Conservation (phyloP, 176 grass and related monocot species). For the maize (Zea mays) region DNA sequence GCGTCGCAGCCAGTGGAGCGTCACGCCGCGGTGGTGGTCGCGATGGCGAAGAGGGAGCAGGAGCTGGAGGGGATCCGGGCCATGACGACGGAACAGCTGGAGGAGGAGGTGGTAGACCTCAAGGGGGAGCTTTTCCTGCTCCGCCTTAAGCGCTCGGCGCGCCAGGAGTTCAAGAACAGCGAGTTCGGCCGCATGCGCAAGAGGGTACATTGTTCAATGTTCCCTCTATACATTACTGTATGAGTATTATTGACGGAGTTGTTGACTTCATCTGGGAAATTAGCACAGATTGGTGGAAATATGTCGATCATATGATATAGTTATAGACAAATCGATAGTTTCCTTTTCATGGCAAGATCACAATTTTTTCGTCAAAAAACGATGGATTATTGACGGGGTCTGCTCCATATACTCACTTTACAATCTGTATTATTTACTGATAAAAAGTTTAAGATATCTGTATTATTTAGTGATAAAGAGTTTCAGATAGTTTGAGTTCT, state of each 20-base stretch:
- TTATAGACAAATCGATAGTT: background rate
- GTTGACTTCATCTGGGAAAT: background rate
- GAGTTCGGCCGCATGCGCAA: conserved; percentile 82
- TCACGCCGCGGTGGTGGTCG: conserved; percentile 39
- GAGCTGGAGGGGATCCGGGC: conserved; percentile 80
- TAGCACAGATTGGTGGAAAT: background rate
- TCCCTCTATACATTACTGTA: background rate
- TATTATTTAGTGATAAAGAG: background rate
- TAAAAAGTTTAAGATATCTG: background rate
- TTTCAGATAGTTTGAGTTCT: background rate
- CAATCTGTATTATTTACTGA: background rate
- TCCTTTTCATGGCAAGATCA: background rate
- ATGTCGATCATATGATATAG: background rate
- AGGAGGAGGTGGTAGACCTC: conserved; percentile 88
- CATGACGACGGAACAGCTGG: conserved; percentile 71
- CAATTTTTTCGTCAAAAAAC: background rate
- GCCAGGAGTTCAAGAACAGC: conserved; percentile 88
- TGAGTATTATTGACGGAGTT: background rate
- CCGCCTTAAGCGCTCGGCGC: conserved; percentile 83
- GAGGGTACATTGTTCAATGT: conserved; percentile 50
- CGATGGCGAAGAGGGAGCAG: conserved; percentile 81
- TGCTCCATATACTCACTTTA: conserved; percentile 9
- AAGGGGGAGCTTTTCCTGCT: conserved; percentile 99
- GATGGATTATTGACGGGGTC: background rate
- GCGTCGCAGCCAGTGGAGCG: conserved; percentile 7